Conservation (phyloP, 352 stramenopile species). For the Phytophthora aleatoria region DNA sequence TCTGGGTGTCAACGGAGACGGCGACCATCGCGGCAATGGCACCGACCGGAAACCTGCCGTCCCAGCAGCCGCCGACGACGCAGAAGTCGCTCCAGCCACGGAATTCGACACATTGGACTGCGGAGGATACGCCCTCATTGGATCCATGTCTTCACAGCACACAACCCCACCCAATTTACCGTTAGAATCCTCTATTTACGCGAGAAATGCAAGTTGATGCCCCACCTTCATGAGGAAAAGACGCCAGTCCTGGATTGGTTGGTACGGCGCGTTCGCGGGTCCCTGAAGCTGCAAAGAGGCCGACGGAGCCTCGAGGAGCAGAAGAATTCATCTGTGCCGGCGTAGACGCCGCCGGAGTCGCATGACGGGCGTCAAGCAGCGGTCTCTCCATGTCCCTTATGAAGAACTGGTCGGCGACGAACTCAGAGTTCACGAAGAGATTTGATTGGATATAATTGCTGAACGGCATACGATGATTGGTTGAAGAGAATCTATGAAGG, state of each 20-base stretch:
- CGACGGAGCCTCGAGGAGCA: slow-evolving; percentile 16
- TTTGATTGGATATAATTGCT: slow-evolving; percentile 4
- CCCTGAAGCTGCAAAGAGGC: slow-evolving; percentile 16
- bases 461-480: slow-evolving; percentile 19
- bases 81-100: neutral
- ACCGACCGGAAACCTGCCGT: slow-evolving; percentile 17
- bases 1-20: slow-evolving; percentile 32
- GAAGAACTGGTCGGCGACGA: neutral
- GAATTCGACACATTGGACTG: slow-evolving; percentile 9
- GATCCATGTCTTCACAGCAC: slow-evolving; percentile 22
- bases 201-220: neutral
- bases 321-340: slow-evolving; percentile 7
- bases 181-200: neutral
- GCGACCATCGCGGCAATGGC: slow-evolving; percentile 26
- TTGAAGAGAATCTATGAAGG: slow-evolving; percentile 21
- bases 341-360: neutral
- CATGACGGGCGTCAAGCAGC: slow-evolving; percentile 21
- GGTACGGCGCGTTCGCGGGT: slow-evolving; percentile 17
- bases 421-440: neutral
- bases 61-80: slow-evolving; percentile 14
- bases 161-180: neutral
- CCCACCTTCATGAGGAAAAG: slow-evolving; percentile 36
- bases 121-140: slow-evolving; percentile 26
- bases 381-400: slow-evolving; percentile 24
- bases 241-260: slow-evolving; percentile 22